Percentiles rank a stretch among this genome's conserved stretches.
These are phyloP conservation scores for Suillus plorans DNA, from an alignment of 768 basidiomycete genomes.

Conservation along the genomic window DNA sequence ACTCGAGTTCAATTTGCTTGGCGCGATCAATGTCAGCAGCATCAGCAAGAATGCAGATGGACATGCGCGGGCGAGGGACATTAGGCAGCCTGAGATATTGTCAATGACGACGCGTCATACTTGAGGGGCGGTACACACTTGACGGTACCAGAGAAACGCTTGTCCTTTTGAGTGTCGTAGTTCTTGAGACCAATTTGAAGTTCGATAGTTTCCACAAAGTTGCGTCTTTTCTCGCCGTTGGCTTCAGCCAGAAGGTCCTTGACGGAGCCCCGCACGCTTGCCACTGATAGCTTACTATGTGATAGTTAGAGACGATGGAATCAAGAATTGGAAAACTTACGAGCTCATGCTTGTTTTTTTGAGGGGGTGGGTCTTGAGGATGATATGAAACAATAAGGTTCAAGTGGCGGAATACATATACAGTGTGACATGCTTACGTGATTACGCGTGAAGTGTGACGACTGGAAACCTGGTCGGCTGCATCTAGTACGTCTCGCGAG, in stretches of 20 bases:
- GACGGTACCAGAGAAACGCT: constrained; percentile 99
- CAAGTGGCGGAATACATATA: constrained; percentile 32
- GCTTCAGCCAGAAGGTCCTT: constrained; percentile 85
- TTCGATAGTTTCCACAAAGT: constrained; percentile 96
- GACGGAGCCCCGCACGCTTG: constrained; percentile 99
- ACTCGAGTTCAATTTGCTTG: constrained; percentile 96
- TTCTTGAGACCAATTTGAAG: constrained; percentile 97
- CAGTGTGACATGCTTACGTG: constrained; percentile 32
- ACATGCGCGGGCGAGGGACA: constrained; percentile 98
- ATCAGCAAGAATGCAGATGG: constrained; percentile 99
- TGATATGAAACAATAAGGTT: constrained; percentile 28
- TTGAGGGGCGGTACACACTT: constrained; percentile 53
- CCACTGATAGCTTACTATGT: constrained; percentile 89
- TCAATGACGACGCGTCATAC: constrained; percentile 7
- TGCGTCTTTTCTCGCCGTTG: constrained; percentile 86
- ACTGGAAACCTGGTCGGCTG: too few relatives aligned
- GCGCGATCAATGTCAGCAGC: constrained; percentile 98
- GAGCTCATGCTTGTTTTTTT: constrained; percentile 32
- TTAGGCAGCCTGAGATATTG: constrained; percentile 73
- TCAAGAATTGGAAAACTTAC: neutral
- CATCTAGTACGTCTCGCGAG: too few relatives aligned
- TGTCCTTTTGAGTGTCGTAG: constrained; percentile 99
- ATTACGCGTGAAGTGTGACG: too few relatives aligned
- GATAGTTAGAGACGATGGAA: constrained; percentile 12
- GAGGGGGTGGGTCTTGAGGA: constrained; percentile 20